Base-by-base conservation (phyloP, 768 basidiomycete species). In the Mycena latifolia region DNA sequence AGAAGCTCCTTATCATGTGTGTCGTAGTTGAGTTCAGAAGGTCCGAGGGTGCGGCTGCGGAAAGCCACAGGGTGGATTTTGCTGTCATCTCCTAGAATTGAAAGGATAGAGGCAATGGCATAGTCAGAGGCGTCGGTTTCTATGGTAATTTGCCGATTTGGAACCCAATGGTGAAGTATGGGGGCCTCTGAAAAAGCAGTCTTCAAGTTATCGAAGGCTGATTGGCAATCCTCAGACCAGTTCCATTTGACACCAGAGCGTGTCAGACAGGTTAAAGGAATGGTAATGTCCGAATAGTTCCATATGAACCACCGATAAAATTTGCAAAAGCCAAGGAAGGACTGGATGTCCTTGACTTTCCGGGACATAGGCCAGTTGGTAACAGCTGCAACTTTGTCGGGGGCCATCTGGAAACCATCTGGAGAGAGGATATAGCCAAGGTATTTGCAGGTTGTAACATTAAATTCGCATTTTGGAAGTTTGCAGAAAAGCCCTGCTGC, bases 1-100 rank as follows among this genome's bases (percentile, higher is more conserved):
- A 85, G 73, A 1, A 84, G 66, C 63, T 86, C 85, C 66, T 82
- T 81, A 65, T 85, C 78, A 65, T 82, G 76, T 3, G 77, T 74
- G 22, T 79, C 73, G 68, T 85, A 85, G 70, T 83, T 84, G 31
- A 75, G 52, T 56, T 85, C 80, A 0, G 79, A 2, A 4, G 39
- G n/a, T 18, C 35, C 28, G 33, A 69, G 51, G 24, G 67, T 37
- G 9, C 37, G 7, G 14, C 9, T 60, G 4, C 67, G 63, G 52
- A 69, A 65, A 7, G 67, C 63, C 28, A 69, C 47, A 5, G 57
- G 69, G 29, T 64, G 66, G 33, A 66, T 50, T 5, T 64, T 55
- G 20, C 48, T 55, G 39, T 68, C 55, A 33, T 35, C 31, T 18
- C 27, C 43, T n/a, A 28, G 22, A 25, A 46, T 53, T 14, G 65